A percentile compares a stretch with the other conserved stretches of the same genome.
phyloP scores from a whole-genome alignment of 129 eudicot species.

The Pulicaria dysenterica region DNA sequence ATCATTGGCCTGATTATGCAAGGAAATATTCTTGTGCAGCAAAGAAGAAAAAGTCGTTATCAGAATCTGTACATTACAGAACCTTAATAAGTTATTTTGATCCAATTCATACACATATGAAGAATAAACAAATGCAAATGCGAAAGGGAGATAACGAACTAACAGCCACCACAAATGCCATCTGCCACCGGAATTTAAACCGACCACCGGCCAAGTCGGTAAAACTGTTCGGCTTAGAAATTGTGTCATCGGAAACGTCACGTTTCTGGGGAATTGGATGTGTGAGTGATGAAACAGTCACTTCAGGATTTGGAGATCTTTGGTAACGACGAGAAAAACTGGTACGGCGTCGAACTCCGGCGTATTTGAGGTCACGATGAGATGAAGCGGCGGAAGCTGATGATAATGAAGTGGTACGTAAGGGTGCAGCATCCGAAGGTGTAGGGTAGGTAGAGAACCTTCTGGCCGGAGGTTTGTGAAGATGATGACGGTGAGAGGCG shows the following conservation, averaged over 20 bases:
- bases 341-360: constrained; percentile 46
- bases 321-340: constrained; percentile 34
- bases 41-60: constrained; percentile 49
- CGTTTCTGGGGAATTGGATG: constrained; percentile 28
- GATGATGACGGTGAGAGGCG: constrained; percentile 24
- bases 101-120: not conserved
- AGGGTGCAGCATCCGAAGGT: constrained; percentile 21
- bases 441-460: constrained; percentile 54
- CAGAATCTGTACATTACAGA: constrained; percentile 47
- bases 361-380: constrained; percentile 35
- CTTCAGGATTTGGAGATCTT: constrained; percentile 25
- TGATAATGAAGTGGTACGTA: not conserved
- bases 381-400: constrained; percentile 15
- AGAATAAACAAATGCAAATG: constrained; percentile 1
- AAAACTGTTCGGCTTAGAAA: constrained; percentile 21
- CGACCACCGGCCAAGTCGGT: constrained; percentile 24
- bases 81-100: not conserved
- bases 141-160: constrained; percentile 12
- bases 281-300: not conserved
- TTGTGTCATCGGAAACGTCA: constrained; percentile 32
- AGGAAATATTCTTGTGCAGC: constrained; percentile 57
- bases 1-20: constrained; percentile 49
- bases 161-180: constrained; percentile 55
- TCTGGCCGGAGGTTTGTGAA: constrained; percentile 46
- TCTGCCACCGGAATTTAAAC: constrained; percentile 56